Evolutionary conservation across 345 rosid genomes (phyloP), one percentile per base, ranked within the genome.

Genomic region (Brassica napus): DNA sequence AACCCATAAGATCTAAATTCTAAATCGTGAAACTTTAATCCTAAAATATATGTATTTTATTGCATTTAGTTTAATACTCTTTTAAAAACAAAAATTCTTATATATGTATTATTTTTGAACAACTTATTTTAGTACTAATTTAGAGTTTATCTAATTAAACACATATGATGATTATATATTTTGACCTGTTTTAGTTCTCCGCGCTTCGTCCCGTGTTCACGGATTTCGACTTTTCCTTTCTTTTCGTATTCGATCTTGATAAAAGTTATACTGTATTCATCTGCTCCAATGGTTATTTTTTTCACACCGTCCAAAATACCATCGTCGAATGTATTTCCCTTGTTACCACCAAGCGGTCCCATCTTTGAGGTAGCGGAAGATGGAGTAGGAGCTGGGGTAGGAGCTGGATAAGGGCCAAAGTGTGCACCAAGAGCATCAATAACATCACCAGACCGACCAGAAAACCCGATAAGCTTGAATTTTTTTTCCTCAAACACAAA

Each of bases 401-500:
- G 26, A 54, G 37, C 1, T 7, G 75, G 75, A 52, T 49, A 16
- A 34, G 70, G 75, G 3, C 65, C 64, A 23, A 70, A 70, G 35
- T 77, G 18, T 71, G 77, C 77, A 16, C 77, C 82, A 1, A 78
- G 61, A 30, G 77, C 62, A 66, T 78, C 82, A 44, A 79, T 44
- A 5, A 1, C 37, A 28, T 65, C 26, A 57, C 73, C 73, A 0
- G 82, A 72, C 1, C 73, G 77, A 30, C 82, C 82, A 42, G 61
- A 59, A 44, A 79, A 42, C 21, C 82, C 82, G 8, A 78, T 60
- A 78, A 78, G 77, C 71, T 78, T 78, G 58, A 65, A 58, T 16
- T 47, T 61, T 1, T 47, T 66, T 7, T 66, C 73, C 8, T 78
- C 63, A 2, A 72, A 63, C 68, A 72, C 77, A 78, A 78, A 78